These are phyloP conservation scores for Mucor velutinosus DNA, from an alignment of 371 early-diverging fungal genomes.

Conservation along the genomic window DNA sequence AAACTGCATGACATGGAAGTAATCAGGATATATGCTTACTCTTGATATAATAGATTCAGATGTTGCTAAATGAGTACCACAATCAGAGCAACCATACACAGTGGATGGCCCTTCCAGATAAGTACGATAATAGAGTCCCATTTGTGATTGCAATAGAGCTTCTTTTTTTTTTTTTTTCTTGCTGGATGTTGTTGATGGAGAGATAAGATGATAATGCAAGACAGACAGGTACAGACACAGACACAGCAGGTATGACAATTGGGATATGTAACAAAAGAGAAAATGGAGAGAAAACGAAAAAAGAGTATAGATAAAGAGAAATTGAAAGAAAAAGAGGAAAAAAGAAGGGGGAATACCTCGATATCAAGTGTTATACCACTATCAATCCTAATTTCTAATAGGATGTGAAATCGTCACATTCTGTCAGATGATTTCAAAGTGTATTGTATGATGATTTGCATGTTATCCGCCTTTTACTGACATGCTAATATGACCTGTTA, in stretches of 20 bases:
- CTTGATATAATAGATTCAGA: slow-evolving; percentile 67
- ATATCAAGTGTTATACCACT: too few species aligned
- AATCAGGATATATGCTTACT: slow-evolving; percentile 40
- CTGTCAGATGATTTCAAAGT: slow-evolving; percentile 8
- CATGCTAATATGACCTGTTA: too few species aligned
- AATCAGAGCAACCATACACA: slow-evolving; percentile 18
- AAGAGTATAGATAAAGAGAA: not conserved
- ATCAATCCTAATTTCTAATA: not conserved
- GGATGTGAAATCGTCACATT: slow-evolving; percentile 9
- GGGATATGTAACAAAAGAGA: not conserved
- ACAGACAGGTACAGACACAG: not conserved
- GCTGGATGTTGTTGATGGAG: not conserved
- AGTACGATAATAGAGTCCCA: slow-evolving; percentile 22
- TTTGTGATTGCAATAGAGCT: not conserved
- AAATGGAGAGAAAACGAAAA: not conserved
- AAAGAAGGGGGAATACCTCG: not conserved
- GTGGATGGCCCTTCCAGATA: slow-evolving; percentile 14
- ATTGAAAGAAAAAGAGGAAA: not conserved
- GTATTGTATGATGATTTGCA: not conserved
- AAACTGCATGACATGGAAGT: not conserved
- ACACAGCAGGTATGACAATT: not conserved
- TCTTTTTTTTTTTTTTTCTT: not conserved
- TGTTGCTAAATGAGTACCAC: slow-evolving; percentile 76
- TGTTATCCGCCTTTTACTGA: too few species aligned
- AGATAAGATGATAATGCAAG: not conserved